These are phyloP conservation scores for Cyphellophora europaea DNA, from an alignment of 2,329 filamentous ascomycete genomes.

Conservation along the genomic window DNA sequence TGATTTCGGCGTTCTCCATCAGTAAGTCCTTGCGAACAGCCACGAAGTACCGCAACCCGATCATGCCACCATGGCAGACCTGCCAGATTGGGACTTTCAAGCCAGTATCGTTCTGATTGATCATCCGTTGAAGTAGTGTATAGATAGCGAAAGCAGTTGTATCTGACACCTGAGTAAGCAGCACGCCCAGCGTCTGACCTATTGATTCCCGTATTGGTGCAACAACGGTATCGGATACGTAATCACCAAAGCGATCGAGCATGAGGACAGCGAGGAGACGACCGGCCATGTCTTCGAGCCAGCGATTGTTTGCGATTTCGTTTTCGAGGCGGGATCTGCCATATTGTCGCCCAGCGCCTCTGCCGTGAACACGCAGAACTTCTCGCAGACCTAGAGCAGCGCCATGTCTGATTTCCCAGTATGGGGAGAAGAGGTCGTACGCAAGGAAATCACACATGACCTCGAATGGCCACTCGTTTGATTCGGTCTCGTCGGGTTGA, in stretches of 20 bases:
- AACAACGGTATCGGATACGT: conserved; percentile 93
- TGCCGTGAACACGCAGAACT: conserved; percentile 82
- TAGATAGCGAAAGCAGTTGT: conserved; percentile 78
- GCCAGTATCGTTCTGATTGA: conserved; percentile 78
- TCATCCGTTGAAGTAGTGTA: conserved; percentile 72
- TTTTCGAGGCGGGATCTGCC: conserved; percentile 67
- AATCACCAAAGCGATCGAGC: conserved; percentile 94
- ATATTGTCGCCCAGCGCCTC: conserved; percentile 68
- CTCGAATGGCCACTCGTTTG: conserved; percentile 87
- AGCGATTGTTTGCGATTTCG: conserved; percentile 66
- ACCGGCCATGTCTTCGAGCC: conserved; percentile 92
- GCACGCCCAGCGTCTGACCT: conserved; percentile 83
- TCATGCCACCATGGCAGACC: conserved; percentile 96
- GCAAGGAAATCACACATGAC: conserved; percentile 88
- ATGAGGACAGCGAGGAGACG: conserved; percentile 92
- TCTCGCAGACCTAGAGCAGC: conserved; percentile 92
- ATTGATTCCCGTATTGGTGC: conserved; percentile 93
- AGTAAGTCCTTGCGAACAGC: conserved; percentile 89
- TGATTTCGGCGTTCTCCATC: conserved; percentile 70
- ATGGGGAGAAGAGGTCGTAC: conserved; percentile 83
- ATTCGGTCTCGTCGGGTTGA: conserved; percentile 67
- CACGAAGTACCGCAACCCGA: conserved; percentile 87
- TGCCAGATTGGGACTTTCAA: conserved; percentile 75
- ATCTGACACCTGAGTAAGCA: conserved; percentile 72
- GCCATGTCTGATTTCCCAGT: conserved; percentile 93